Conservation (phyloP, 2,329 filamentous ascomycete genomes). For the Chaetomium sp. region DNA sequence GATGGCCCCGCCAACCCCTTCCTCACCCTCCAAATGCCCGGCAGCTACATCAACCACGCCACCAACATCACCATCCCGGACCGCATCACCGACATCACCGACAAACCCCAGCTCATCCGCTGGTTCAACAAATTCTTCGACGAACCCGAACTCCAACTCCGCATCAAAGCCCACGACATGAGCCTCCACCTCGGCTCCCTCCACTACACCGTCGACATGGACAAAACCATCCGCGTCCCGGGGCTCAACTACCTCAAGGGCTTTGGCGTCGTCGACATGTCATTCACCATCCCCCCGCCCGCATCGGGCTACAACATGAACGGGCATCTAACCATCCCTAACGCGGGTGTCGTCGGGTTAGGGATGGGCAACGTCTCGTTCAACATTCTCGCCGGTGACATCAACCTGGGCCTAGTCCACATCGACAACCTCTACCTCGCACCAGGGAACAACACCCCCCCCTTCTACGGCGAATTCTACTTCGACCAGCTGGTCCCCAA, state of each 20-base stretch:
- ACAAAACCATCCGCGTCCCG: slow-evolving; percentile 36
- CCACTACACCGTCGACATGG: slow-evolving; percentile 31
- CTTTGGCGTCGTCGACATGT: slow-evolving; percentile 30
- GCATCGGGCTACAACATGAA: slow-evolving; percentile 37
- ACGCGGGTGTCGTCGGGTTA: slow-evolving; percentile 37
- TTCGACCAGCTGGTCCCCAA: slow-evolving; percentile 38
- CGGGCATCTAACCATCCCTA: slow-evolving; percentile 39
- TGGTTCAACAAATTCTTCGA: slow-evolving; percentile 38
- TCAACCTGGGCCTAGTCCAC: slow-evolving; percentile 34
- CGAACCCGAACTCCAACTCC: slow-evolving; percentile 22
- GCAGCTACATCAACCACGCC: slow-evolving; percentile 9
- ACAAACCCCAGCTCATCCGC: slow-evolving; percentile 34
- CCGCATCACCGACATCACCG: slow-evolving; percentile 22
- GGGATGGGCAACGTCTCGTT: slow-evolving; percentile 42
- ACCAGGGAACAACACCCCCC: slow-evolving; percentile 37
- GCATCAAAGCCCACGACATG: slow-evolving; percentile 34
- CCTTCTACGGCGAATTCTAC: slow-evolving; percentile 37
- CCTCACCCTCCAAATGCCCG: slow-evolving; percentile 9
- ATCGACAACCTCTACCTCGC: slow-evolving; percentile 35
- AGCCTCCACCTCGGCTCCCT: slow-evolving; percentile 35
- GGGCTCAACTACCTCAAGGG: slow-evolving; percentile 30
- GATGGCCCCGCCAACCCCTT: slow-evolving; percentile 1
- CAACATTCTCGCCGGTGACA: slow-evolving; percentile 35
- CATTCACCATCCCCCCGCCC: slow-evolving; percentile 32
- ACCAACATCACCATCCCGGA: slow-evolving; percentile 5